phyloP scores from a whole-genome alignment of 164 flowering plant genomes.

The Aristolochia contorta region DNA sequence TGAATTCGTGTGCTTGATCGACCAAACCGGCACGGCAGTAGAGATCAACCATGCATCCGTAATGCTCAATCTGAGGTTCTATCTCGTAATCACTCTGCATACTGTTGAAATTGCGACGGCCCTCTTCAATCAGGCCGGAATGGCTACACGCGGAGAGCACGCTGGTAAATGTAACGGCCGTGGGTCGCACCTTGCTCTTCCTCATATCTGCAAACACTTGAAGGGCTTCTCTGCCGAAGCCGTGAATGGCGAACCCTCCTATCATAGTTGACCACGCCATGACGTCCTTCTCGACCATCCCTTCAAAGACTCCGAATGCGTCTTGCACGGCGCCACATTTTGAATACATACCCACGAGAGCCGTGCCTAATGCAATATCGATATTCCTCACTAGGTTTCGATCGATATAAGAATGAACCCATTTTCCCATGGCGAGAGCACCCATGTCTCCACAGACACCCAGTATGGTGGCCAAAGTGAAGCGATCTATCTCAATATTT shows the following conservation, averaged over 20 bases:
- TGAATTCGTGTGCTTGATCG: conserved; percentile 7
- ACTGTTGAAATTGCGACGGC: conserved; percentile 5
- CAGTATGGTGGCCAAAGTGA: conserved; percentile 13
- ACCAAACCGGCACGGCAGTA: conserved; percentile 17
- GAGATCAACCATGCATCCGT: conserved; percentile 25
- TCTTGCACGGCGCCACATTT: conserved; percentile 17
- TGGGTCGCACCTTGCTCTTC: conserved; percentile 10
- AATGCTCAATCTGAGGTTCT: conserved; percentile 19
- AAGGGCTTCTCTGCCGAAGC: conserved; percentile 17
- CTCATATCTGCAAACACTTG: conserved; percentile 13
- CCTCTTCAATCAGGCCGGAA: conserved; percentile 17
- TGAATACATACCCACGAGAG: conserved; percentile 17
- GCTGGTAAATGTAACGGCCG: conserved; percentile 16
- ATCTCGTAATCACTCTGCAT: conserved; percentile 13
- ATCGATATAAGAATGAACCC: conserved; percentile 16
- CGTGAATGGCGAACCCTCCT: conserved; percentile 17
- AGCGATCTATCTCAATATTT: conserved; percentile 10
- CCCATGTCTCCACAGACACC: conserved; percentile 17
- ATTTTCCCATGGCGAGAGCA: conserved; percentile 19
- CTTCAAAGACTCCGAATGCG: conserved; percentile 12
- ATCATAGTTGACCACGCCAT: conserved; percentile 20
- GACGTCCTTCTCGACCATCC: conserved; percentile 11
- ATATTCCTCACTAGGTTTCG: conserved; percentile 3
- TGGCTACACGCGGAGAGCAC: conserved; percentile 23
- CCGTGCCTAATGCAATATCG: conserved; percentile 14